Percentiles rank a stretch among this genome's conserved stretches.
Evolutionary conservation across 306 rosid species (phyloP).

Genomic region (Casuarina cunninghamiana): DNA sequence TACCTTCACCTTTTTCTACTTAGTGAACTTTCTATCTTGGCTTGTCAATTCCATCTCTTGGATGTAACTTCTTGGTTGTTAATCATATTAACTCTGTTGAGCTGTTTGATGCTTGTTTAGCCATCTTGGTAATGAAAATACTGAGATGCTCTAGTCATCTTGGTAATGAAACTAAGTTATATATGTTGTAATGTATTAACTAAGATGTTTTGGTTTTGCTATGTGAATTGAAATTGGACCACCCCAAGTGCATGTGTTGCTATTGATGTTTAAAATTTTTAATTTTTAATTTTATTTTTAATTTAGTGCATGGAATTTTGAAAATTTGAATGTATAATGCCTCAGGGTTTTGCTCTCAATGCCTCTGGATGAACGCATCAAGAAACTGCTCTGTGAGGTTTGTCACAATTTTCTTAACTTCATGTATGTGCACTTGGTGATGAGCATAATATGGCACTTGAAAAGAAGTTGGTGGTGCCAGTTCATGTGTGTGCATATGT

Average conservation of each 20-base stretch:
- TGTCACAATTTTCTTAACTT: slow-evolving; percentile 33
- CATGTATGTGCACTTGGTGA: neutral
- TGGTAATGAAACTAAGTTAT: too few relatives aligned
- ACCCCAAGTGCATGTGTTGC: neutral
- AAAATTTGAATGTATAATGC: slow-evolving; percentile 18
- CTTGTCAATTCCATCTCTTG: neutral
- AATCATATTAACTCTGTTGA: neutral
- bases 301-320: neutral
- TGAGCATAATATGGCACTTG: neutral
- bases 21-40: neutral
- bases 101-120: neutral
- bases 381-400: slow-evolving; percentile 74
- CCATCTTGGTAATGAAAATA: too few relatives aligned
- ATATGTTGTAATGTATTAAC: too few relatives aligned
- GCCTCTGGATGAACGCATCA: slow-evolving; percentile 76
- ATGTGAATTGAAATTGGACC: neutral
- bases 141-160: too few relatives aligned
- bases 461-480: neutral
- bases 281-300: neutral
- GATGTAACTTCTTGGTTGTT: neutral
- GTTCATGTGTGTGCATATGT: neutral
- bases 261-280: slow-evolving; percentile 9
- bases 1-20: neutral
- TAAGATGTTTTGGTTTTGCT: neutral
- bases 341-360: slow-evolving; percentile 68